These are phyloP conservation scores for Pachysandra terminalis DNA, from an alignment of 164 flowering plant genomes.

Conservation along the genomic window DNA sequence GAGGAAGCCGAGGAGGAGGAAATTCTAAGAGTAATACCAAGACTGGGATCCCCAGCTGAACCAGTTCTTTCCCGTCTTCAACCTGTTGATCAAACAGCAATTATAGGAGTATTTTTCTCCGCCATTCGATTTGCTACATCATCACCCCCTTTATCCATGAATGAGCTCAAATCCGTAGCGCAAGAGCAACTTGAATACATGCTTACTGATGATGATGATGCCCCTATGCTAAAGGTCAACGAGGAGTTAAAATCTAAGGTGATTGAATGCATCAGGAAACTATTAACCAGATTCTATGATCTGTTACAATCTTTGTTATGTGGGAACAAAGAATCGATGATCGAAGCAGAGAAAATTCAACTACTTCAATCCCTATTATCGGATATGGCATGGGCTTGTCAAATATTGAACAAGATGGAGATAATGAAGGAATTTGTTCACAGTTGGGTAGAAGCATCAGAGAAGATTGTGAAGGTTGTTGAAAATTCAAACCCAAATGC, in stretches of 20 bases:
- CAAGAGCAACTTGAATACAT: constrained; percentile 97
- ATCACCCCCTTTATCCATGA: constrained; percentile 49
- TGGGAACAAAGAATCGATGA: constrained; percentile 22
- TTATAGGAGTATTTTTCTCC: constrained; percentile 55
- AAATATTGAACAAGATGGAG: constrained; percentile 64
- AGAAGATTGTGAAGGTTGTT: constrained; percentile 38
- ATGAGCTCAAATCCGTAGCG: constrained; percentile 64
- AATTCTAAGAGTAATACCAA: constrained; percentile 59
- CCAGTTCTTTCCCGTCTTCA: constrained; percentile 82
- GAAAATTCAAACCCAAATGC: constrained; percentile 22
- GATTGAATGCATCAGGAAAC: constrained; percentile 34
- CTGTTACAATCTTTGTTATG: constrained; percentile 33
- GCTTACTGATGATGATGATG: constrained; percentile 96
- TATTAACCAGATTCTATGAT: constrained; percentile 44
- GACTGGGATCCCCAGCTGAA: constrained; percentile 61
- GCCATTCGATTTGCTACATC: constrained; percentile 83
- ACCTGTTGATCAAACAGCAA: constrained; percentile 59
- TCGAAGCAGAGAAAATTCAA: constrained; percentile 22
- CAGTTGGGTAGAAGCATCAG: constrained; percentile 69
- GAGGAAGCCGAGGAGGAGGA: constrained; percentile 97
- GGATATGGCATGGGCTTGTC: constrained; percentile 82
- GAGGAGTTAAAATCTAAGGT: constrained; percentile 60
- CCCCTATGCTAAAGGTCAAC: constrained; percentile 55
- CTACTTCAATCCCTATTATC: constrained; percentile 39
- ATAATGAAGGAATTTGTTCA: constrained; percentile 61